Conservation (phyloP, 352 stramenopile genomes). For the Phytophthora pinifolia region DNA sequence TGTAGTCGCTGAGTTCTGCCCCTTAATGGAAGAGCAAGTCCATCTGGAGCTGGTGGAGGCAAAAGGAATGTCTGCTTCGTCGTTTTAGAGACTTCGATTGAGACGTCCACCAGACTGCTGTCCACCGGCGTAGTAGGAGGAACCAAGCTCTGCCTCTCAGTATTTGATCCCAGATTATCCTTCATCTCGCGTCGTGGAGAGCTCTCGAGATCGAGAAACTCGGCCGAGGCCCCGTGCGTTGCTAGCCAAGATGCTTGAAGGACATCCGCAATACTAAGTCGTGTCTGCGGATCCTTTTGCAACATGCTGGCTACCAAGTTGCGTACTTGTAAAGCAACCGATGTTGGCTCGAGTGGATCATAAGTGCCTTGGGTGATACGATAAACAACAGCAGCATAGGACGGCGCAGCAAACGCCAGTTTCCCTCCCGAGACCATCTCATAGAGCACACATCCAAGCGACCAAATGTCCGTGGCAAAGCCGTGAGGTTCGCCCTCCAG, state of each 20-base stretch:
- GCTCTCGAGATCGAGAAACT: not conserved
- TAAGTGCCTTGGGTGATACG: conserved; percentile 44
- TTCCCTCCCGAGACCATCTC: conserved; percentile 49
- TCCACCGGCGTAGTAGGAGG: too few relatives aligned
- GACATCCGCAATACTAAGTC: conserved; percentile 17
- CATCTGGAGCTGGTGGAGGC: too few relatives aligned
- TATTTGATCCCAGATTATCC: not conserved
- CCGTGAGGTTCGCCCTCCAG: conserved; percentile 59
- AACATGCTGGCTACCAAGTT: conserved; percentile 35
- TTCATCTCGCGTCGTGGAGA: not conserved
- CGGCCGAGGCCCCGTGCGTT: not conserved
- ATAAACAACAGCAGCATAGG: conserved; percentile 50
- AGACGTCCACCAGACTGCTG: too few relatives aligned
- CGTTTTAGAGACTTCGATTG: too few relatives aligned
- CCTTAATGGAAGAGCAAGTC: not conserved
- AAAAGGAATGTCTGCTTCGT: too few relatives aligned
- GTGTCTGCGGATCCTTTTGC: conserved; percentile 12
- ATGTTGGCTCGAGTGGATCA: conserved; percentile 20
- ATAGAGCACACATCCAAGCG: conserved; percentile 81
- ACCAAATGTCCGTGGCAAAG: conserved; percentile 73
- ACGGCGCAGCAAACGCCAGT: conserved; percentile 62
- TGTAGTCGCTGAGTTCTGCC: too few relatives aligned
- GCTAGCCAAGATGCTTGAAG: conserved; percentile 20
- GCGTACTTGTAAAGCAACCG: conserved; percentile 18
- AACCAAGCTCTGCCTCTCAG: not conserved